Percentiles rank a stretch among this genome's conserved stretches.
Evolutionary conservation across 768 basidiomycete genomes (phyloP).

Genomic region (Xerocomus brunneocitrinus): DNA sequence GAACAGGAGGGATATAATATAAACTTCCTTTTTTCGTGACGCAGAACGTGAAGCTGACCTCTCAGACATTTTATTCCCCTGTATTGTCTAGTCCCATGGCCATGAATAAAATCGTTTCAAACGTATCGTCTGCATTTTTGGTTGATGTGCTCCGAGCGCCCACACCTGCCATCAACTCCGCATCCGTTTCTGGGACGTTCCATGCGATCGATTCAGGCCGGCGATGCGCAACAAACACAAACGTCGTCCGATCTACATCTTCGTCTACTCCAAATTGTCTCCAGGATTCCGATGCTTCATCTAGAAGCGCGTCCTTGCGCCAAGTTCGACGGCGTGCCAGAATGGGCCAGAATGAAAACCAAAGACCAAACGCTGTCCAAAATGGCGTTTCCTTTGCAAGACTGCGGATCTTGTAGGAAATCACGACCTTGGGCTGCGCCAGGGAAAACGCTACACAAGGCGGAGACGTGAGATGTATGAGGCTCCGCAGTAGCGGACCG

Average conservation of each 20-base stretch:
- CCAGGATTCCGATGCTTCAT: constrained; percentile 27
- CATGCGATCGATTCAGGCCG: constrained; percentile 55
- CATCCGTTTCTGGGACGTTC: constrained; percentile 48
- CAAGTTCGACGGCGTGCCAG: constrained; percentile 25
- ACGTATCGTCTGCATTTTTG: constrained; percentile 61
- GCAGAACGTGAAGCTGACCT: not conserved
- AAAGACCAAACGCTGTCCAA: constrained; percentile 77
- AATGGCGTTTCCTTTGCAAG: constrained; percentile 68
- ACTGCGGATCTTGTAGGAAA: constrained; percentile 77
- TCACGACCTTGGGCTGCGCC: constrained; percentile 39
- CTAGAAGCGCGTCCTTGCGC: not conserved
- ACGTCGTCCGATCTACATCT: constrained; percentile 39
- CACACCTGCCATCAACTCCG: constrained; percentile 53
- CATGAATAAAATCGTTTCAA: constrained; percentile 61
- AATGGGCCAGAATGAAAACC: constrained; percentile 65
- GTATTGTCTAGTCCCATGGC: constrained; percentile 15
- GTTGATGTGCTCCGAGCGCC: constrained; percentile 42
- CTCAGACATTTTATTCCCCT: not conserved
- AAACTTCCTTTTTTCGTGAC: not conserved
- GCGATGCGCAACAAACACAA: constrained; percentile 60
- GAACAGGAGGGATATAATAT: too few relatives aligned
- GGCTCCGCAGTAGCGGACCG: constrained; percentile 67
- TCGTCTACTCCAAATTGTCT: constrained; percentile 41
- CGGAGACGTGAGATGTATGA: constrained; percentile 66
- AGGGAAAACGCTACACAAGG: constrained; percentile 29